These are phyloP conservation scores for Dictyostelium capitatum DNA, from an alignment of 78 protist species.

Conservation along the genomic window DNA sequence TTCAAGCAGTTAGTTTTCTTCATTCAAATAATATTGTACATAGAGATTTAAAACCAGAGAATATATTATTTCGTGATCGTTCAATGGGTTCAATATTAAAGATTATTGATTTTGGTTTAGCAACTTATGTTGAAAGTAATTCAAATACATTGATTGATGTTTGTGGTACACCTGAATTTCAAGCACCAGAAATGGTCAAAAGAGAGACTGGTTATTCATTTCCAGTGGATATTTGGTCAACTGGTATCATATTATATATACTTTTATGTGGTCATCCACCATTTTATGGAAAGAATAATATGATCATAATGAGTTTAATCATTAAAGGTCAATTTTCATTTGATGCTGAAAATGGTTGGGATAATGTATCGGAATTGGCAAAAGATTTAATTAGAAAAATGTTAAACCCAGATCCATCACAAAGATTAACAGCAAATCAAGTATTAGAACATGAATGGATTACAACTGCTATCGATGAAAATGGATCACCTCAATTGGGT, in stretches of 20 bases:
- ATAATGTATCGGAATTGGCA: conserved; percentile 34
- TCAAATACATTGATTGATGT: conserved; percentile 67
- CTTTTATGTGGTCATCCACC: conserved; percentile 84
- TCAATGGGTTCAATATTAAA: conserved; percentile 39
- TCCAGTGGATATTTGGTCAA: conserved; percentile 85
- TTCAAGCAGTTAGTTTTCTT: conserved; percentile 83
- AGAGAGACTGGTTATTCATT: conserved; percentile 62
- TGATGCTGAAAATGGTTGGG: conserved; percentile 29
- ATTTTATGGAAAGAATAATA: conserved; percentile 75
- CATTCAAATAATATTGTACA: conserved; percentile 90
- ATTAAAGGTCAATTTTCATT: conserved; percentile 38
- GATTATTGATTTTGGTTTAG: conserved; percentile 79
- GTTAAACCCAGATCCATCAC: conserved; percentile 41
- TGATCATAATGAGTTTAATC: conserved; percentile 52
- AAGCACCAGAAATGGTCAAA: conserved; percentile 85
- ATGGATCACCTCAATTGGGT: conserved; percentile 54
- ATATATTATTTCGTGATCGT: conserved; percentile 63
- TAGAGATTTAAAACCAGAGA: conserved; percentile 89
- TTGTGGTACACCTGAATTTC: conserved; percentile 92
- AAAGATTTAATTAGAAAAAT: conserved; percentile 72
- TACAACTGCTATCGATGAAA: background rate
- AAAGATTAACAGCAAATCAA: conserved; percentile 35
- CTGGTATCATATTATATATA: conserved; percentile 77
- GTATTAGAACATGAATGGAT: conserved; percentile 79
- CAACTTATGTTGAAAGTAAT: conserved; percentile 38